A percentile compares a stretch with the other conserved stretches of the same genome.
Evolutionary conservation across 495 filamentous ascomycete genomes (phyloP).

Genomic region (Aspergillus asperescens): DNA sequence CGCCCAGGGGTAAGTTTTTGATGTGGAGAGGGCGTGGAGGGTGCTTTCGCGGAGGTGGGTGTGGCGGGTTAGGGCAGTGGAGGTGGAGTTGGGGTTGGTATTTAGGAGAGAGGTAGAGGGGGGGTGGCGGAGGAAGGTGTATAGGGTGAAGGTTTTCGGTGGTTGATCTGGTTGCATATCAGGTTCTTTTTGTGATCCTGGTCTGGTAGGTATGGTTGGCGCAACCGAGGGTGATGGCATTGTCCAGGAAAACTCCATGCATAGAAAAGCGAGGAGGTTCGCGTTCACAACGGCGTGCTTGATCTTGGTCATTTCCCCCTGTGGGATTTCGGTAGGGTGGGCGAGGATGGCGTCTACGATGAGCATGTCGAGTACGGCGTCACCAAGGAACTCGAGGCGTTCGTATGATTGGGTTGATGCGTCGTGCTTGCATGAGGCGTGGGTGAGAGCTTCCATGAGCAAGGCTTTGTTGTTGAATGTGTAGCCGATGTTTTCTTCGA

Average conservation of each 20-base stretch:
- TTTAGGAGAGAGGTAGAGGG: constrained; percentile 29
- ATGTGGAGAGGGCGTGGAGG: constrained; percentile 39
- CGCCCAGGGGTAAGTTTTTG: constrained; percentile 66
- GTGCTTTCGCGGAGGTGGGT: constrained; percentile 33
- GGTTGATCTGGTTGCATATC: background rate
- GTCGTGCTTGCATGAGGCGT: constrained; percentile 60
- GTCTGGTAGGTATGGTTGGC: background rate
- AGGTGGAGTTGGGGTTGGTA: constrained; percentile 31
- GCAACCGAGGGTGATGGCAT: constrained; percentile 12
- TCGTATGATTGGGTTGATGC: constrained; percentile 63
- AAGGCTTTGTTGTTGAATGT: constrained; percentile 63
- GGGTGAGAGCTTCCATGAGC: constrained; percentile 81
- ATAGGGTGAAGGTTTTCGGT: constrained; percentile 42
- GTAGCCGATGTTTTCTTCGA: constrained; percentile 42
- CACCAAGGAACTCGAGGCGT: constrained; percentile 86
- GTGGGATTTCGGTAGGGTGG: constrained; percentile 43
- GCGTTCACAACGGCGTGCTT: constrained; percentile 77
- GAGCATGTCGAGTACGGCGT: constrained; percentile 77
- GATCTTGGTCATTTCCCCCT: constrained; percentile 66
- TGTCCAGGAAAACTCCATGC: constrained; percentile 43
- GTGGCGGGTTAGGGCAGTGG: constrained; percentile 40
- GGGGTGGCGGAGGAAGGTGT: constrained; percentile 65
- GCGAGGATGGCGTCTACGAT: constrained; percentile 53
- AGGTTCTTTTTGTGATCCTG: no score
- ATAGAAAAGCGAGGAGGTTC: constrained; percentile 81